Base-by-base conservation (phyloP, 306 rosid genomes). In the Neltuma alba region DNA sequence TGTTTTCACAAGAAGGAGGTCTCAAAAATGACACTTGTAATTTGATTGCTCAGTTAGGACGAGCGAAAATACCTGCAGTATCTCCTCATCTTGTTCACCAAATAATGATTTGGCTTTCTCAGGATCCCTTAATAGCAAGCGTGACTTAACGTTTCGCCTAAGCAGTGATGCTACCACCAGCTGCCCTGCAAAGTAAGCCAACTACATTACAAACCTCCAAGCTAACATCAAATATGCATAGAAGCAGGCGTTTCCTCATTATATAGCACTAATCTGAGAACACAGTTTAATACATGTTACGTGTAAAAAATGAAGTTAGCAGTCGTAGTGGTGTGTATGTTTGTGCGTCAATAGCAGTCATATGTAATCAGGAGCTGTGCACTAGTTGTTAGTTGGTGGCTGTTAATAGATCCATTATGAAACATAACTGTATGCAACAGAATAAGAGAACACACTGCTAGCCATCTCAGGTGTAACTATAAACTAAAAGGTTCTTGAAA, bases 151-250 rank as follows among this genome's bases (percentile, higher is more conserved):
- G 81, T 89, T 91, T 83, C 91, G 86, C 57, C 76, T 84, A 64
- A 94, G 91, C 93, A 92, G 75, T 5, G 99, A 90, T 60, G 97
- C 97, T 63, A 89, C 93, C 16, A 94, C 91, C 79, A 94, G 77
- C 87, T 94, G 99, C 85, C 99, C 99, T 94, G 96, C 78, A 85
- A 71, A 79, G 25, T 52, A 76, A 55, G 28, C 16, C 44, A 77
- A 77, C 36, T 61, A 36, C 64, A 58, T 85, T 64, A 84, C 44
- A 64, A 70, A 78, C 60, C 37, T 54, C 58, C 84, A 85, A 80
- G 74, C 69, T 61, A 37, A 80, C 31, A 45, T 20, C 66, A 69
- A 18, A 50, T 50, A 76, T 33, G 67, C 55, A 41, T 38, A 18
- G 8, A 67, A 54, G 14, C 30, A 54, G 61, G 61, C 30, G 21